Evolutionary conservation across 352 stramenopile genomes (phyloP), one percentile per base, ranked within the genome.

Genomic region (Pythium rishiriense): DNA sequence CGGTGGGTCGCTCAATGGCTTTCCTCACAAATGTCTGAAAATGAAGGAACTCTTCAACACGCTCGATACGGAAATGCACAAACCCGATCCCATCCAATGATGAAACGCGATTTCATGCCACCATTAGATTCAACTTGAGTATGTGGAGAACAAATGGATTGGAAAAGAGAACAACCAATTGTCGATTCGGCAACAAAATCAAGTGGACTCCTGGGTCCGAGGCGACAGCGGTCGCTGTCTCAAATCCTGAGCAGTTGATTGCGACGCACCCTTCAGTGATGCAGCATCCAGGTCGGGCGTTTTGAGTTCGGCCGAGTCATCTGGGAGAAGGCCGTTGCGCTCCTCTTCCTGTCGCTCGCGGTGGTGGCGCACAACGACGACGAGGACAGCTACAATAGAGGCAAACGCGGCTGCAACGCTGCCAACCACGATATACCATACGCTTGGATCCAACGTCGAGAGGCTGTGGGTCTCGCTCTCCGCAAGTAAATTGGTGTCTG

Each of bases 401-500:
- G 65, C 66, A 8, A 80, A 68, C 12, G 84, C 86, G 7, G 72
- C 81, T n/a, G 49, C 72, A 14, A 90, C 74, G 45, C 81, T 90
- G 8, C 73, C 77, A 0, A 93, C 71, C 3, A 95, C 84, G 25
- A 71, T 68, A 35, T 76, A 11, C 68, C 73, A 94, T 4, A 80
- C 59, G 0, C 64, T 63, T 78, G 73, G 88, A 35, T 45, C 74
- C 24, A 94, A 46, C 43, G 76, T 72, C 11, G 74, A 89, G 26
- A 91, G 71, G 15, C 84, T 63, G 65, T 89, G 91, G 45, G 81
- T 64, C 52, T 87, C 74, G 41, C 68, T 83, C 6, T 65, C 73
- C 21, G 86, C 78, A 51, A 86, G 73, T 43, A 87, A 69, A 22
- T 74, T 76, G 2, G 74, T 82, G 47, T 93, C 82, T 21, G 79